phyloP scores from a whole-genome alignment of 345 rosid species.

The Cardamine chenopodiifolia region DNA sequence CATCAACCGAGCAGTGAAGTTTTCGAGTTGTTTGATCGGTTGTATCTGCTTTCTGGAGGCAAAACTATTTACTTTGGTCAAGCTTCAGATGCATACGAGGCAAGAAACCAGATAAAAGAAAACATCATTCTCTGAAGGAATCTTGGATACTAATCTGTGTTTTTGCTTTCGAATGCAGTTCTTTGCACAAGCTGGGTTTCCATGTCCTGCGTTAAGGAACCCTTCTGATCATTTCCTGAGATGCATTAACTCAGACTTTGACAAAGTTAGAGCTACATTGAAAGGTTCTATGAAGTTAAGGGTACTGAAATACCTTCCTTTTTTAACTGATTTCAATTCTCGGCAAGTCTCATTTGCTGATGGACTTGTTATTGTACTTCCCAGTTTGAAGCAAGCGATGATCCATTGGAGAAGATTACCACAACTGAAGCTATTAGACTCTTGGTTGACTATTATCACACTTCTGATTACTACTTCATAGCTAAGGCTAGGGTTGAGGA shows the following conservation, averaged over 20 bases:
- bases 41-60: conserved; percentile 89
- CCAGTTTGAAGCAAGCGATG: conserved; percentile 72
- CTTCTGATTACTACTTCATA: conserved; percentile 62
- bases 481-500: conserved; percentile 76
- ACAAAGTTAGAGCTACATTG: conserved; percentile 89
- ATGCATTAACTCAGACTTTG: conserved; percentile 90
- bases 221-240: conserved; percentile 96
- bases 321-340: conserved; percentile 19
- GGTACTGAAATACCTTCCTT: conserved; percentile 45
- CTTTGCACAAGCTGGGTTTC: conserved; percentile 96
- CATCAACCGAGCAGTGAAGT: conserved; percentile 98
- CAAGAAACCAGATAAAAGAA: conserved; percentile 30
- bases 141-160: background rate
- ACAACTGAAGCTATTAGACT: conserved; percentile 78
- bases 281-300: conserved; percentile 89
- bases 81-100: conserved; percentile 89
- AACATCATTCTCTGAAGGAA: background rate
- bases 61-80: conserved; percentile 91
- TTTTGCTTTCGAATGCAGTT: conserved; percentile 51
- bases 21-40: conserved; percentile 83
- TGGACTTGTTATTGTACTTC: conserved; percentile 18
- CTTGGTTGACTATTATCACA: conserved; percentile 64
- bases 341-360: background rate
- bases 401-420: conserved; percentile 83
- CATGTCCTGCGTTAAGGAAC: conserved; percentile 92